Evolutionary conservation across 495 filamentous ascomycete species (phyloP).

Genomic region (Pyrenula aspistea): DNA sequence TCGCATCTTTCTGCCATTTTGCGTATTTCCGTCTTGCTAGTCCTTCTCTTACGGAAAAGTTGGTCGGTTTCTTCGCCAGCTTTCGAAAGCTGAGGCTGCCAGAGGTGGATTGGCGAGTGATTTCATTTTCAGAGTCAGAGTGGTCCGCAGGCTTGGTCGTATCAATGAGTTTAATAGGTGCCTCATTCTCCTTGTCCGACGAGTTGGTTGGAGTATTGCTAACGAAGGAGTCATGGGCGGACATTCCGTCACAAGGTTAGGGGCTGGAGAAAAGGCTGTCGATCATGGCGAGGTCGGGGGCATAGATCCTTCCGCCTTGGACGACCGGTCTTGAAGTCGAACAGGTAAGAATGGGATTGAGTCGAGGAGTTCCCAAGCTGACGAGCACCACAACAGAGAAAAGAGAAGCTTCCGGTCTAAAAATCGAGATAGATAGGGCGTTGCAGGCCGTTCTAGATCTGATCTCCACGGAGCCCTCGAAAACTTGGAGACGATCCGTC

Average conservation of each 20-base stretch:
- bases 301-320: background rate
- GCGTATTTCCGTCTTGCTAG: conserved; percentile 46
- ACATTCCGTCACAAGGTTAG: background rate
- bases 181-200: background rate
- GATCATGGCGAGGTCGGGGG: background rate
- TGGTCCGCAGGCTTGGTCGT: conserved; percentile 8
- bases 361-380: too few species aligned
- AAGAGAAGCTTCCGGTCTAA: too few species aligned
- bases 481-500: too few species aligned
- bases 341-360: too few species aligned
- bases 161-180: conserved; percentile 12
- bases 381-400: too few species aligned
- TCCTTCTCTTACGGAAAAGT: conserved; percentile 30
- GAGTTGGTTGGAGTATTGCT: background rate
- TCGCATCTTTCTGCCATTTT: conserved; percentile 46
- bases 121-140: conserved; percentile 1
- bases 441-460: too few species aligned
- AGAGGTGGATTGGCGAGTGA: background rate
- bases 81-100: background rate
- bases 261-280: background rate
- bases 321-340: background rate
- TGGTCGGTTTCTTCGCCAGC: conserved; percentile 20
- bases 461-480: too few species aligned
- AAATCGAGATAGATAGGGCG: too few species aligned
- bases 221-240: background rate